Percentiles rank a stretch among this genome's conserved stretches.
Evolutionary conservation across 2,329 filamentous ascomycete genomes (phyloP).

Genomic region (Corynespora cassiicola): DNA sequence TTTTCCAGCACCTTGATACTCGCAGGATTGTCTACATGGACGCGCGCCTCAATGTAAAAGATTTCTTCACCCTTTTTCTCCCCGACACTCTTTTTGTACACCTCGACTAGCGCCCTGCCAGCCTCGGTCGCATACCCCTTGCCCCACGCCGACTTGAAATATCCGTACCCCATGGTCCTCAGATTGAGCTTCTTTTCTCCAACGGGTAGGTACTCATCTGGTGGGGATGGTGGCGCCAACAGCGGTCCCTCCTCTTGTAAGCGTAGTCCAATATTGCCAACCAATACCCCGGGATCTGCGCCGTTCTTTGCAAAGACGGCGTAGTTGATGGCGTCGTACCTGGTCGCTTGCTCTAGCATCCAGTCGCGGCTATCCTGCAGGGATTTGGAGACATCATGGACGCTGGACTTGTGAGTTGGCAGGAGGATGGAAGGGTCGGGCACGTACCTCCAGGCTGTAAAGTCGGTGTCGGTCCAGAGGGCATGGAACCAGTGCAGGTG

Average conservation of each 20-base stretch:
- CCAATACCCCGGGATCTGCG: conserved; percentile 8
- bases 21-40: conserved; percentile 25
- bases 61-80: conserved; percentile 8
- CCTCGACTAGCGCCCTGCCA: conserved; percentile 18
- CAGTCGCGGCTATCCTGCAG: conserved; percentile 23
- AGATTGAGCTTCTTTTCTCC: conserved; percentile 12
- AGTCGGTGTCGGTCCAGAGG: conserved; percentile 25
- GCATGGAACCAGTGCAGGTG: conserved; percentile 37
- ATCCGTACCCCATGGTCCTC: conserved; percentile 28
- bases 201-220: neutral
- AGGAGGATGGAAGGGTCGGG: neutral
- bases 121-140: conserved; percentile 39
- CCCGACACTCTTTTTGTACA: conserved; percentile 12
- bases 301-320: conserved; percentile 13
- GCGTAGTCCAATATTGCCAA: conserved; percentile 23
- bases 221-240: conserved; percentile 4
- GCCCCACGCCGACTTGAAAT: conserved; percentile 24
- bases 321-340: conserved; percentile 20
- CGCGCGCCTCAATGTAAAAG: conserved; percentile 32
- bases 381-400: conserved; percentile 25
- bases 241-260: conserved; percentile 10
- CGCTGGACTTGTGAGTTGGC: conserved; percentile 7
- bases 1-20: conserved; percentile 31
- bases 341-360: conserved; percentile 20
- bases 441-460: conserved; percentile 31